A percentile compares a stretch with the other conserved stretches of the same genome.
These are phyloP conservation scores for Pyronema domesticum DNA, from an alignment of 495 filamentous ascomycete genomes.

Conservation along the genomic window DNA sequence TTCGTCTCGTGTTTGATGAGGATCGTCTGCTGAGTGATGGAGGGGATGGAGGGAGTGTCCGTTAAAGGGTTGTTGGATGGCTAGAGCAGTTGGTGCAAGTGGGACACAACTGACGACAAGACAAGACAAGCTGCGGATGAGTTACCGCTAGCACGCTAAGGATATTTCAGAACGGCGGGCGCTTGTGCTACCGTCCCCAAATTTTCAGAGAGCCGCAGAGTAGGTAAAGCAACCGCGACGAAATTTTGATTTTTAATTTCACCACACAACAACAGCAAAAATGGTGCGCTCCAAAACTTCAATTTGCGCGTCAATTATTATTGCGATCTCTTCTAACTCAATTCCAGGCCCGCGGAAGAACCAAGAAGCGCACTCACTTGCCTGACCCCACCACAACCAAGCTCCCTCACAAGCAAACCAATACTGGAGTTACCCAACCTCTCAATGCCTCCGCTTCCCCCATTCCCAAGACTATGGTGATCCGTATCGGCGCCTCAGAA, in stretches of 20 bases:
- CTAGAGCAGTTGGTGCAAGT: not conserved
- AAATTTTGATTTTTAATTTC: not conserved
- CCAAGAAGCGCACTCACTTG: slow-evolving; percentile 78
- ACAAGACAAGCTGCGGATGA: not conserved
- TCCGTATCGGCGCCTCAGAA: slow-evolving; percentile 85
- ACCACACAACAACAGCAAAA: slow-evolving; percentile 2
- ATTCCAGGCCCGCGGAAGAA: slow-evolving; percentile 50
- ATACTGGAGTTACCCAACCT: slow-evolving; percentile 14
- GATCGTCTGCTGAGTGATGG: not conserved
- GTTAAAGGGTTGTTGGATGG: not conserved
- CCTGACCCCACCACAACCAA: slow-evolving; percentile 39
- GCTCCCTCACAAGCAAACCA: slow-evolving; percentile 29
- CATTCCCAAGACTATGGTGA: slow-evolving; percentile 91
- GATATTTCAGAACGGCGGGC: not conserved
- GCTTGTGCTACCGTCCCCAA: not conserved
- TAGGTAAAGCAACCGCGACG: not conserved
- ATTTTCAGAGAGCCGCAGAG: slow-evolving; percentile 2
- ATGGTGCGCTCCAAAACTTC: slow-evolving; percentile 8
- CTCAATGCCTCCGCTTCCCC: slow-evolving; percentile 37
- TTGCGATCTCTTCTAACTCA: not conserved
- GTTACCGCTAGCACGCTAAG: not conserved
- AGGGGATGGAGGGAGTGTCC: not conserved
- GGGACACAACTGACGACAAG: not conserved
- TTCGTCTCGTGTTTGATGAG: not conserved
- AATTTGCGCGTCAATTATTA: slow-evolving; percentile 1